Conservation (phyloP, 2,329 filamentous ascomycete genomes). For the Triangularia verruculosa region DNA sequence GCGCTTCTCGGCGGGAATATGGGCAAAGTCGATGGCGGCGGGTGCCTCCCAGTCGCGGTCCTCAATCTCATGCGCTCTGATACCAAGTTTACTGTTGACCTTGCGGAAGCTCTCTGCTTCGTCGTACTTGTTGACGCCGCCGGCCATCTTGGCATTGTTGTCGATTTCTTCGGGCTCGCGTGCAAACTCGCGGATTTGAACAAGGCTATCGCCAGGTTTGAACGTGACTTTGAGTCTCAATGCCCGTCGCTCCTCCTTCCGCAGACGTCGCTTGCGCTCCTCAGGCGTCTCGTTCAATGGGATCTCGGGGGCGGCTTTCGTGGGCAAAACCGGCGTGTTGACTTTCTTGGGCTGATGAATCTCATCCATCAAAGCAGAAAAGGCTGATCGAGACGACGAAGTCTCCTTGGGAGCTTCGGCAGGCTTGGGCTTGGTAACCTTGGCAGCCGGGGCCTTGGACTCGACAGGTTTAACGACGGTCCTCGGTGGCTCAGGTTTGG, state of each 20-base stretch:
- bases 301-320: conserved; percentile 41
- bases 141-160: conserved; percentile 14
- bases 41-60: conserved; percentile 51
- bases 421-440: conserved; percentile 31
- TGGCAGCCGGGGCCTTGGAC: conserved; percentile 32
- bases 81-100: conserved; percentile 52
- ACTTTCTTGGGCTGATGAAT: conserved; percentile 52
- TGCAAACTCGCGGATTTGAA: conserved; percentile 65
- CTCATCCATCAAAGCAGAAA: conserved; percentile 53
- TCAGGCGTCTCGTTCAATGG: conserved; percentile 64
- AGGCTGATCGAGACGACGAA: conserved; percentile 43
- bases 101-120: conserved; percentile 68
- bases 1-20: conserved; percentile 45
- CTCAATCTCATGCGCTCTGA: conserved; percentile 15
- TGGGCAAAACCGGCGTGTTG: conserved; percentile 37
- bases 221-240: conserved; percentile 63
- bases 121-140: conserved; percentile 57
- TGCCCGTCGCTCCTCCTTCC: conserved; percentile 67
- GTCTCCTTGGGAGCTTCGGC: conserved; percentile 30
- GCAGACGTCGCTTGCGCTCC: conserved; percentile 63
- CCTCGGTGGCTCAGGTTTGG: conserved; percentile 35
- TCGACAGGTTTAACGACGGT: conserved; percentile 26
- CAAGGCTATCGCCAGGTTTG: conserved; percentile 64
- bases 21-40: conserved; percentile 44
- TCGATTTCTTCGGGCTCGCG: conserved; percentile 58